phyloP scores from a whole-genome alignment of 2,329 filamentous ascomycete species.

The Aspergillus quadrilineatus region DNA sequence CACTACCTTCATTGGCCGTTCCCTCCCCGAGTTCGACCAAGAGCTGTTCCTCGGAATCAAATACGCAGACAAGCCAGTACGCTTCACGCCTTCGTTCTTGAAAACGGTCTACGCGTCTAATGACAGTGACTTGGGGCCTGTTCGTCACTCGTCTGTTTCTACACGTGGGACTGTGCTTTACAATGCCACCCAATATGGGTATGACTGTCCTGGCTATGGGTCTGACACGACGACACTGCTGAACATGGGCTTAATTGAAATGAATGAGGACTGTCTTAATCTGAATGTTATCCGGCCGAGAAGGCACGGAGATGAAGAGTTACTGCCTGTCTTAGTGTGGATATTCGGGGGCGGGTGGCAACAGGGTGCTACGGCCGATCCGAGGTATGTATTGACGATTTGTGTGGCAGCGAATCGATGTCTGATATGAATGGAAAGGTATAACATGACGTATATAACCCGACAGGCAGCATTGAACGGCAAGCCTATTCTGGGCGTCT shows the following conservation, averaged over 20 bases:
- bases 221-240: constrained; percentile 28
- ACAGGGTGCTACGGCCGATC: constrained; percentile 33
- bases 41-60: constrained; percentile 33
- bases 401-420: background rate
- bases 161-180: constrained; percentile 17
- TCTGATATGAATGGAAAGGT: constrained; percentile 17
- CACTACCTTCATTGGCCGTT: constrained; percentile 28
- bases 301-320: background rate
- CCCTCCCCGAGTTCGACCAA: constrained; percentile 28
- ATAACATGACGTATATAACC: constrained; percentile 35
- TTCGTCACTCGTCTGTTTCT: constrained; percentile 2
- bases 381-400: constrained; percentile 21
- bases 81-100: constrained; percentile 27
- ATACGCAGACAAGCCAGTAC: constrained; percentile 28
- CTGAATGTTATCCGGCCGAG: constrained; percentile 28
- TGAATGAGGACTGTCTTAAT: constrained; percentile 31
- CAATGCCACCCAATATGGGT: constrained; percentile 31
- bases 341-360: constrained; percentile 34
- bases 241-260: constrained; percentile 18
- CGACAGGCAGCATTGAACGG: constrained; percentile 28
- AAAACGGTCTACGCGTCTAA: constrained; percentile 23
- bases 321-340: constrained; percentile 33
- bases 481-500: constrained; percentile 32
- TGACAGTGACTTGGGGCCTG: constrained; percentile 24
- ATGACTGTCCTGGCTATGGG: constrained; percentile 34